Percentiles rank a stretch among this genome's conserved stretches.
Conservation (phyloP, 2,329 filamentous ascomycete genomes). For the Metarhizium anisopliae region DNA sequence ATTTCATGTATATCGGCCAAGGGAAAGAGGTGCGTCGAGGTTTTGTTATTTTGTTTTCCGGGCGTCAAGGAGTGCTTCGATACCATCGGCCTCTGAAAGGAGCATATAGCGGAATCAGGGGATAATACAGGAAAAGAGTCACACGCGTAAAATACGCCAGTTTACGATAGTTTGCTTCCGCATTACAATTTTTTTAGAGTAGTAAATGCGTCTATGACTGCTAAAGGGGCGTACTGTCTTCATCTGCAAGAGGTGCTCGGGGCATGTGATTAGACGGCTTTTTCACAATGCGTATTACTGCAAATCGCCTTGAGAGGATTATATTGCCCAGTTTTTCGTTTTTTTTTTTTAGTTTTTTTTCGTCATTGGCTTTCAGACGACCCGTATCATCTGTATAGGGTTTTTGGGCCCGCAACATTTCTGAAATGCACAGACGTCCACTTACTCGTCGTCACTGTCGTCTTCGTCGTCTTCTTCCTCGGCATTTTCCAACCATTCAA, state of each 20-base stretch:
- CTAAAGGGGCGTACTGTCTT: too few species aligned
- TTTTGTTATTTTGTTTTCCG: background rate
- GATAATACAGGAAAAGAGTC: background rate
- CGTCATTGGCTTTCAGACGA: background rate
- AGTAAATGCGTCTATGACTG: too few species aligned
- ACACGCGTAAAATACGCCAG: background rate
- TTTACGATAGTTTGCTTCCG: background rate
- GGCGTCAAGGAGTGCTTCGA: background rate
- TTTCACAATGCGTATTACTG: too few species aligned
- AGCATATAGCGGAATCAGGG: background rate
- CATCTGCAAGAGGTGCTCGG: too few species aligned
- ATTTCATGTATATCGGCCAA: too few species aligned
- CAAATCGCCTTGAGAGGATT: too few species aligned
- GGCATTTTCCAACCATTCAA: conserved; percentile 77
- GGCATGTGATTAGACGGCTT: too few species aligned
- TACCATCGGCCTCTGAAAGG: background rate
- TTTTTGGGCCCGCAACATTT: background rate
- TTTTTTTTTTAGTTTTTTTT: background rate
- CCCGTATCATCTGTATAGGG: background rate
- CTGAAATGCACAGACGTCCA: background rate
- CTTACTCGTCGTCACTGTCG: conserved; percentile 14
- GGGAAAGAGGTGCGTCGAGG: too few species aligned
- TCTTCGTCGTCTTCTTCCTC: conserved; percentile 62
- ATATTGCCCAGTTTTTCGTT: too few species aligned
- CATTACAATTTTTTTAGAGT: too few species aligned